Evolutionary conservation across 2,329 filamentous ascomycete species (phyloP).

Genomic region (Aspergillus fructus): DNA sequence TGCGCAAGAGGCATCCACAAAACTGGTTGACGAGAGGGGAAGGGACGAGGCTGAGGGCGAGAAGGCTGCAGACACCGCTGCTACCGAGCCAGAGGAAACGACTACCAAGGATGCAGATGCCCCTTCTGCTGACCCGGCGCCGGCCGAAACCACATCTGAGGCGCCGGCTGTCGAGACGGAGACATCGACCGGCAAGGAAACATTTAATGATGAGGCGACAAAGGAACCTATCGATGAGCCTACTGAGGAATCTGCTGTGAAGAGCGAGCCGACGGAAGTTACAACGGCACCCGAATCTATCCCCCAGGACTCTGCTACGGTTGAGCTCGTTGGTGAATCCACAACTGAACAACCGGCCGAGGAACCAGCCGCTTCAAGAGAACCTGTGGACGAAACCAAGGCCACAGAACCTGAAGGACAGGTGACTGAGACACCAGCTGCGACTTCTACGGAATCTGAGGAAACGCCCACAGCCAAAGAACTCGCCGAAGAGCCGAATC

Average conservation of each 20-base stretch:
- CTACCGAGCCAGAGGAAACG: conserved; percentile 7
- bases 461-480: not conserved
- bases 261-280: not conserved
- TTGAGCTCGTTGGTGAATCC: not conserved
- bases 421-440: not conserved
- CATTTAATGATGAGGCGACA: not conserved
- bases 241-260: not conserved
- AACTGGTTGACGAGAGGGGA: not conserved
- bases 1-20: too few species aligned
- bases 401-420: not conserved
- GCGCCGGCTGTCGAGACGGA: not conserved
- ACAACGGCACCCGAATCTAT: not conserved
- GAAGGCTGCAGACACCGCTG: not conserved
- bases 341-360: not conserved
- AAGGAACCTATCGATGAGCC: not conserved
- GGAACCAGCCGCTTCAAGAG: not conserved
- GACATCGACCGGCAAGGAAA: not conserved
- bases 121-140: not conserved
- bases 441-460: not conserved
- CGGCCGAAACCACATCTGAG: conserved; percentile 1
- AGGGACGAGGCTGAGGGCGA: conserved; percentile 8
- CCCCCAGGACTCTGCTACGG: not conserved
- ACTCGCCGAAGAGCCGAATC: not conserved
- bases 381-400: not conserved
- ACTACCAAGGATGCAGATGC: conserved; percentile 8